Base-by-base conservation (phyloP, 164 flowering plant genomes). In the Piper longum region DNA sequence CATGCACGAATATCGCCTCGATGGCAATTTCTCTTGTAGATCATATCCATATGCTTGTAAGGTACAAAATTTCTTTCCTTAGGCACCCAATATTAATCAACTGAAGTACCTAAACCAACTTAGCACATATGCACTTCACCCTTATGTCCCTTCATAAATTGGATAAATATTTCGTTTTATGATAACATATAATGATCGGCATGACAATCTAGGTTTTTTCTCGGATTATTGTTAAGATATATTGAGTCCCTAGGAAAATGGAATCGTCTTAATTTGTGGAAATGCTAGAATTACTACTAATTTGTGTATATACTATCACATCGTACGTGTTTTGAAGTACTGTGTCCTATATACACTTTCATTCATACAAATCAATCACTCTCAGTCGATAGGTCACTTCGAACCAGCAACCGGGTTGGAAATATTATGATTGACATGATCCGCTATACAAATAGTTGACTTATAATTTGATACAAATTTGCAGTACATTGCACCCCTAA, bases 1-100 rank as follows among this genome's bases (percentile, higher is more conserved):
- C 66, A 88, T 88, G 95, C 91, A 88, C 61, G 95, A 88, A 71
- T 88, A 85, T 75, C 86, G 95, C 56, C 82, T 88, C 0, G 84
- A 80, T 57, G 96, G 96, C 17, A 73, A 84, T 66, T 82, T 85
- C 73, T 81, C 91, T 52, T 83, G 63, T 70, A 87, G 83, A 26
- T 26, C 36, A 26, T 2, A 26, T 1, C 36, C 36, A 36, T 83
- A 78, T 72, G 63, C 82, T 39, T 76, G 72, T 61, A 84, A 86
- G 92, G 92, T 87, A 72, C 6, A 57, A 41, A 57, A 41, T 1
- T 57, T 26, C 36, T 26, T 14, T 14, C 11, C 60, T 26, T 13
- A 16, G 26, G 1, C 39, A 57, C 41, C 7, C 2, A 13, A 48
- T 5, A 7, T 18, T n/a, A 7, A 41, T 41, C 4, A 14, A 2